Evolutionary conservation across 257 asterid genomes (phyloP).

Genomic region (Anisodus acutangulus): DNA sequence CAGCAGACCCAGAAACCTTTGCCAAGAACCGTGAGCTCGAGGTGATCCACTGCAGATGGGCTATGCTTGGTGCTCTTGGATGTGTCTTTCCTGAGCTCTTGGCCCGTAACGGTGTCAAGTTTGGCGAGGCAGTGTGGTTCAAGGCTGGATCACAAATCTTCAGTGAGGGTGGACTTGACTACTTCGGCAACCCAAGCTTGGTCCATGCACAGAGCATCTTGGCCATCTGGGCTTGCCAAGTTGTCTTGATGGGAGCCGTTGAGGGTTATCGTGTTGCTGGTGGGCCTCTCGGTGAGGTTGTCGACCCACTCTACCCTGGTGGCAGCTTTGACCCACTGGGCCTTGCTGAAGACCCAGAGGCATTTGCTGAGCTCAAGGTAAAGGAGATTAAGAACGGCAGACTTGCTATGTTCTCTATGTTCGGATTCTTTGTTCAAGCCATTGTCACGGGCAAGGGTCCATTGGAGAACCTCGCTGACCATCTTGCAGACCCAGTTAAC

Average conservation of each 20-base stretch:
- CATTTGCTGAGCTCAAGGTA: conserved; percentile 67
- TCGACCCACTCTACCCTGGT: conserved; percentile 39
- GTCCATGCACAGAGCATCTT: conserved; percentile 77
- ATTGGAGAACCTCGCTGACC: conserved; percentile 68
- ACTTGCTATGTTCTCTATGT: conserved; percentile 71
- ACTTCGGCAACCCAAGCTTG: conserved; percentile 78
- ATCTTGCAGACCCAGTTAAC: conserved; percentile 61
- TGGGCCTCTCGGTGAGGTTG: conserved; percentile 40
- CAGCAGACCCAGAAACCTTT: conserved; percentile 77
- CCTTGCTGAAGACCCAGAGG: conserved; percentile 47
- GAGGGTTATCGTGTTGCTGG: conserved; percentile 65
- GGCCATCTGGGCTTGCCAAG: conserved; percentile 79
- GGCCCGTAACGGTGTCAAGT: conserved; percentile 75
- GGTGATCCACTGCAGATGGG: conserved; percentile 79
- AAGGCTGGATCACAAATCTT: conserved; percentile 77
- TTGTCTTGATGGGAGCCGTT: conserved; percentile 69
- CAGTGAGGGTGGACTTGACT: conserved; percentile 73
- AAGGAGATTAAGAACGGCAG: conserved; percentile 66
- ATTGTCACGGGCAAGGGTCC: conserved; percentile 71
- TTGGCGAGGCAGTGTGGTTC: conserved; percentile 84
- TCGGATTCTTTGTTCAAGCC: conserved; percentile 68
- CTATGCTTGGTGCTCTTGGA: conserved; percentile 86
- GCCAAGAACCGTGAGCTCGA: conserved; percentile 79
- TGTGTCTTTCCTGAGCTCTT: conserved; percentile 80
- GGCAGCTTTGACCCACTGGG: conserved; percentile 50